Conservation (phyloP, 768 basidiomycete species). For the Russula sp. region DNA sequence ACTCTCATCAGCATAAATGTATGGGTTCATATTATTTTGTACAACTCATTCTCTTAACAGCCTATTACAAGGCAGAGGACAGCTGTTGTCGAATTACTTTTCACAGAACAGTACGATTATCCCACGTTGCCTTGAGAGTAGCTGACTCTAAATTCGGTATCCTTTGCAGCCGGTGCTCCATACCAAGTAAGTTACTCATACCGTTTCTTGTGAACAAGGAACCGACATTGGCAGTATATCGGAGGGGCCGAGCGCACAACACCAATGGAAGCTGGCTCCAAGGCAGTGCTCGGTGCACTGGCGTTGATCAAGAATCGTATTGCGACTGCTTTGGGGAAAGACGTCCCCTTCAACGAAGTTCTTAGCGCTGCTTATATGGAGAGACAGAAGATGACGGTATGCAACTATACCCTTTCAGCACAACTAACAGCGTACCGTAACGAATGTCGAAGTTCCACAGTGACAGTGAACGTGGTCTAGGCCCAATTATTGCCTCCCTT, state of each 20-base stretch:
- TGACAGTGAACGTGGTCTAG: slow-evolving; percentile 67
- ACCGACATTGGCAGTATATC: slow-evolving; percentile 47
- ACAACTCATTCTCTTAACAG: slow-evolving; percentile 1
- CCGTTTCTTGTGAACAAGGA: not conserved
- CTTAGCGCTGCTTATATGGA: slow-evolving; percentile 82
- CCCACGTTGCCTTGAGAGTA: not conserved
- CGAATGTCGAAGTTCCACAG: slow-evolving; percentile 56
- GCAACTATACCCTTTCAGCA: not conserved
- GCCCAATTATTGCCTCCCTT: slow-evolving; percentile 64
- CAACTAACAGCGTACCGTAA: not conserved
- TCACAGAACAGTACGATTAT: slow-evolving; percentile 66
- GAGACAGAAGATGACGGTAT: slow-evolving; percentile 74
- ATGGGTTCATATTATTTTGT: slow-evolving; percentile 11
- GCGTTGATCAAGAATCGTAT: slow-evolving; percentile 52
- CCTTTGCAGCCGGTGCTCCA: slow-evolving; percentile 58
- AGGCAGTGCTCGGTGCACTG: slow-evolving; percentile 51
- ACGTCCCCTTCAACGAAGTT: slow-evolving; percentile 62
- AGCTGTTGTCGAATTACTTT: slow-evolving; percentile 71
- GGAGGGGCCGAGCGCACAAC: slow-evolving; percentile 70
- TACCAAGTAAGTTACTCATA: slow-evolving; percentile 48
- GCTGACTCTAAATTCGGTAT: slow-evolving; percentile 1
- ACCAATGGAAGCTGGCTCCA: slow-evolving; percentile 51
- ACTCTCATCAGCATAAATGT: slow-evolving; percentile 58
- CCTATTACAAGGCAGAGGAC: slow-evolving; percentile 48
- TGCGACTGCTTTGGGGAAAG: slow-evolving; percentile 34